A percentile compares a stretch with the other conserved stretches of the same genome.
Evolutionary conservation across 495 filamentous ascomycete genomes (phyloP).

Genomic region (Xylaria bambusicola): DNA sequence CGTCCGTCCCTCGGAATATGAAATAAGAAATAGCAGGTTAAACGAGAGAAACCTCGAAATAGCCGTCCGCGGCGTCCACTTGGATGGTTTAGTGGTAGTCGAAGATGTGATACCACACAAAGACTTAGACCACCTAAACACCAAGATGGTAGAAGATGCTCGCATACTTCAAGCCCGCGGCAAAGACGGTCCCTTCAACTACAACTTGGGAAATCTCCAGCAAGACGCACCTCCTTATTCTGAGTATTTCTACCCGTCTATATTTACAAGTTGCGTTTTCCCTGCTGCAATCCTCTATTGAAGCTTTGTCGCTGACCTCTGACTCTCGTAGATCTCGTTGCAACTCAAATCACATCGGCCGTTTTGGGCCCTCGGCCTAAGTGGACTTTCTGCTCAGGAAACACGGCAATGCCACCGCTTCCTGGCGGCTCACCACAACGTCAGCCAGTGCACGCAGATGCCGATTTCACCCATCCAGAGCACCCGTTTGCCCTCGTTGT

Average conservation of each 20-base stretch:
- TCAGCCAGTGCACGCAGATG: constrained; percentile 59
- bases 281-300: neutral
- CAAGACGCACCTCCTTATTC: constrained; percentile 51
- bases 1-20: constrained; percentile 21
- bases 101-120: constrained; percentile 48
- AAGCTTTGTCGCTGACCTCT: neutral
- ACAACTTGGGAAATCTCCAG: constrained; percentile 57
- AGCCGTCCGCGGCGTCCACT: constrained; percentile 50
- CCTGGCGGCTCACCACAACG: constrained; percentile 35
- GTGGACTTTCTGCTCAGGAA: constrained; percentile 55
- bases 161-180: constrained; percentile 40
- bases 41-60: constrained; percentile 48
- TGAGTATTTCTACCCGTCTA: constrained; percentile 42
- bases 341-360: constrained; percentile 49
- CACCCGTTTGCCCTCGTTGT: constrained; percentile 58
- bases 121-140: constrained; percentile 50
- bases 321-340: constrained; percentile 45
- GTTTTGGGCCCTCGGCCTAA: constrained; percentile 51
- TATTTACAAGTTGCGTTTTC: constrained; percentile 43
- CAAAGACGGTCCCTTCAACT: constrained; percentile 53
- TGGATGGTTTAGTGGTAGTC: constrained; percentile 62
- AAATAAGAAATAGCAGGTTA: constrained; percentile 26
- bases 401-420: constrained; percentile 54
- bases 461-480: constrained; percentile 56
- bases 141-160: constrained; percentile 55